Conservation (phyloP, 495 filamentous ascomycete species). For the Cladorrhinum samala region DNA sequence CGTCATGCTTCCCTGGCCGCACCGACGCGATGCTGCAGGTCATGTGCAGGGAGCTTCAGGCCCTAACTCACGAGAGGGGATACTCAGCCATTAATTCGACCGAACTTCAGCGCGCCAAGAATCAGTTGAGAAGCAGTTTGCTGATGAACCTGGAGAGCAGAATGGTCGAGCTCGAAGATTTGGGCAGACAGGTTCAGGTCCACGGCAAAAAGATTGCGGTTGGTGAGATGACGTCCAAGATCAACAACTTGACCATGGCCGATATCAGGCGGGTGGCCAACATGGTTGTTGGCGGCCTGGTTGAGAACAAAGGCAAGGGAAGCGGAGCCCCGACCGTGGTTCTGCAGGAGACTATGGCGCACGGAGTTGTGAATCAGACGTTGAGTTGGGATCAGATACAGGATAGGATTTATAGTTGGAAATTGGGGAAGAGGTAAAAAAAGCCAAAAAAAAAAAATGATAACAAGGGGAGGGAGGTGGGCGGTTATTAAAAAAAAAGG, state of each 20-base stretch:
- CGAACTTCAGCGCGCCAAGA: slow-evolving; percentile 96
- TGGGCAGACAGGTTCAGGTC: slow-evolving; percentile 92
- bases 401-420: slow-evolving; percentile 75
- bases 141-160: slow-evolving; percentile 97
- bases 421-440: slow-evolving; percentile 54
- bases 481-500: no score
- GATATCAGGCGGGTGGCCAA: slow-evolving; percentile 84
- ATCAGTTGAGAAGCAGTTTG: slow-evolving; percentile 82
- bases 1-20: slow-evolving; percentile 70
- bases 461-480: neutral
- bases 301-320: slow-evolving; percentile 69
- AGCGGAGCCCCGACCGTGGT: slow-evolving; percentile 93
- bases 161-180: slow-evolving; percentile 98
- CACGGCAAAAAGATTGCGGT: slow-evolving; percentile 88
- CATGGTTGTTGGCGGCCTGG: slow-evolving; percentile 68
- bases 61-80: slow-evolving; percentile 66
- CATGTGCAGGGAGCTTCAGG: slow-evolving; percentile 83
- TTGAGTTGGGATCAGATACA: slow-evolving; percentile 87
- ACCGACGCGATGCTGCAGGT: slow-evolving; percentile 80
- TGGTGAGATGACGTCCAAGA: slow-evolving; percentile 84
- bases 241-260: slow-evolving; percentile 70
- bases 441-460: neutral
- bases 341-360: slow-evolving; percentile 68
- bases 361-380: slow-evolving; percentile 42
- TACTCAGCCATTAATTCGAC: slow-evolving; percentile 60